phyloP scores from a whole-genome alignment of 805 yeast genomes.

The Komagataella pastoris region DNA sequence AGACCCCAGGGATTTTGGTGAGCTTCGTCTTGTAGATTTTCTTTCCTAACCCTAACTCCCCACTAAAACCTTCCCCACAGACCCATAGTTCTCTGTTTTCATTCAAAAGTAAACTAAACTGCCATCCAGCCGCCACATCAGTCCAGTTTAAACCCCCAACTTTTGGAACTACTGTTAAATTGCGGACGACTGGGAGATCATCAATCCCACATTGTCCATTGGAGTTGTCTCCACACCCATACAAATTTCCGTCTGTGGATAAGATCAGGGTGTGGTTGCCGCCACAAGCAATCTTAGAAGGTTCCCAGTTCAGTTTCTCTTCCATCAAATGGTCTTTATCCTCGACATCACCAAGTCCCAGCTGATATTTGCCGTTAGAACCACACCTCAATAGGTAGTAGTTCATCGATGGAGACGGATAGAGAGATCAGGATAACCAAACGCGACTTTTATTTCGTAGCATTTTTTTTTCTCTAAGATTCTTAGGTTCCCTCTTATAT shows the following conservation, averaged over 20 bases:
- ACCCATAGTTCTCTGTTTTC: conserved; percentile 25
- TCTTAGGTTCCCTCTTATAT: neutral
- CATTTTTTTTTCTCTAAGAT: neutral
- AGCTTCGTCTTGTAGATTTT: conserved; percentile 5
- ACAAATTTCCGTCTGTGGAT: conserved; percentile 36
- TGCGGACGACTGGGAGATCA: neutral
- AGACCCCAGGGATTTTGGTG: neutral
- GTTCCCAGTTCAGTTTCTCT: conserved; percentile 6
- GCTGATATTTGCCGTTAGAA: conserved; percentile 71
- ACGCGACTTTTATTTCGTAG: neutral
- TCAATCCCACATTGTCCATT: conserved; percentile 38
- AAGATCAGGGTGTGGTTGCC: conserved; percentile 77
- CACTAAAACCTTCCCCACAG: conserved; percentile 55
- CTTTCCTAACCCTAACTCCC: conserved; percentile 55
- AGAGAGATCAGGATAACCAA: neutral
- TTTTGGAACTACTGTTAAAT: conserved; percentile 1
- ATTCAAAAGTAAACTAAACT: conserved; percentile 42
- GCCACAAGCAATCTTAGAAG: conserved; percentile 49
- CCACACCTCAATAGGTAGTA: conserved; percentile 47
- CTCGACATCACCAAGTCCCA: conserved; percentile 43
- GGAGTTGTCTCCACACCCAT: conserved; percentile 45
- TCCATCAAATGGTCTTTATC: conserved; percentile 27
- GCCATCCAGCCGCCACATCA: conserved; percentile 70
- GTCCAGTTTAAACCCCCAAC: conserved; percentile 20
- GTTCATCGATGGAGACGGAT: conserved; percentile 2